These are phyloP conservation scores for Microdochium nivale DNA, from an alignment of 2,329 filamentous ascomycete species.

Conservation along the genomic window DNA sequence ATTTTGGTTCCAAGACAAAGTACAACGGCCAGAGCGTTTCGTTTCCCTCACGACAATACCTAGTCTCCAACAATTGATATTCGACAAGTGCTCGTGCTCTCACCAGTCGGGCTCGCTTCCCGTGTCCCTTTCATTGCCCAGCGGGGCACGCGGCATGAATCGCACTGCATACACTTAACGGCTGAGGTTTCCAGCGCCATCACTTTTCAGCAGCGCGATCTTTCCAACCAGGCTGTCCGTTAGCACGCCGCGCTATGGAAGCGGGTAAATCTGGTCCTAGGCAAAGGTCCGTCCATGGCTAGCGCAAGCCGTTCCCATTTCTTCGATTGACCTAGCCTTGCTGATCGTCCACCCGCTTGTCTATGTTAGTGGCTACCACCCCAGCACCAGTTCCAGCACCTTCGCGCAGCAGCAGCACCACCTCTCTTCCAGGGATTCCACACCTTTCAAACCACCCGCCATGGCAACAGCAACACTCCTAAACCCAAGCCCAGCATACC, in stretches of 20 bases:
- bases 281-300: slow-evolving; percentile 22
- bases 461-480: slow-evolving; percentile 23
- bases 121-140: neutral
- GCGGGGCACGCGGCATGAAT: neutral
- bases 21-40: too few relatives aligned
- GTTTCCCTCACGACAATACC: too few relatives aligned
- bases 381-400: slow-evolving; percentile 13
- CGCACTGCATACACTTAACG: neutral
- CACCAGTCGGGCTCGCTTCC: neutral
- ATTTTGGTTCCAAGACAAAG: too few relatives aligned
- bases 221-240: neutral
- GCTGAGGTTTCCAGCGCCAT: neutral
- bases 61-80: too few relatives aligned
- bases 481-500: slow-evolving; percentile 20
- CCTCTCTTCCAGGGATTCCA: neutral
- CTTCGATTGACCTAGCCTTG: neutral
- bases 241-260: slow-evolving; percentile 22
- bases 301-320: slow-evolving; percentile 5
- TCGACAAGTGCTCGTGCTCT: neutral
- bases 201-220: neutral
- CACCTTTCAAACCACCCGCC: slow-evolving; percentile 13
- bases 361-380: neutral
- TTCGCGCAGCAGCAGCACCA: slow-evolving; percentile 2
- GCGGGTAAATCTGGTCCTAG: slow-evolving; percentile 25
- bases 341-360: slow-evolving; percentile 2